phyloP scores from a whole-genome alignment of 345 rosid genomes.

The Eucalyptus grandis region DNA sequence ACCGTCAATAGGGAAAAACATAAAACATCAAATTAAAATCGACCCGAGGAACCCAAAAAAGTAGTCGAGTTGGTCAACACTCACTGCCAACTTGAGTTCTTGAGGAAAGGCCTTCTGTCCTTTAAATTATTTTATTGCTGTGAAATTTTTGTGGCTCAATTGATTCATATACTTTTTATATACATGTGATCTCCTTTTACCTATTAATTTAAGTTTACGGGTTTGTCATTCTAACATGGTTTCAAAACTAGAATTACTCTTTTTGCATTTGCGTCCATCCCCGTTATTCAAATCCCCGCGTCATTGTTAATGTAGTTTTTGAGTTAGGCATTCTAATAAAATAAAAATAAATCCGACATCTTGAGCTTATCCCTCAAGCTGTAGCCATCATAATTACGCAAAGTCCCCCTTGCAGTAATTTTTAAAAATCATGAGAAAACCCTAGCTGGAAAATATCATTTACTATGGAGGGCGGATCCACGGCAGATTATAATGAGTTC shows the following conservation, averaged over 20 bases:
- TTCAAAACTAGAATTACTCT: neutral
- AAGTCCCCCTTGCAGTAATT: neutral
- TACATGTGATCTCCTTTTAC: neutral
- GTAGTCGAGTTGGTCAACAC: neutral
- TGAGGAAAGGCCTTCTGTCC: neutral
- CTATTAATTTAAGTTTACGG: fast-evolving
- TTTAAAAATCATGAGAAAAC: neutral
- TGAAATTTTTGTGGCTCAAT: neutral
- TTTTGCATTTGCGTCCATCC: no score
- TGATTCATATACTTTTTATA: neutral
- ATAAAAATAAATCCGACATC: neutral
- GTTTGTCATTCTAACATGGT: neutral
- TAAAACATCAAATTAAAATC: neutral
- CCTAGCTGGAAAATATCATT: neutral
- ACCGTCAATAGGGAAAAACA: neutral
- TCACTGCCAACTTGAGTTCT: neutral
- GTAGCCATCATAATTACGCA: neutral
- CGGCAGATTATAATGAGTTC: neutral
- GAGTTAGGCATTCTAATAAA: neutral
- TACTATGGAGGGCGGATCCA: neutral
- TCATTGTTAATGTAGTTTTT: neutral
- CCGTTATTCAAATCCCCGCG: fast-evolving
- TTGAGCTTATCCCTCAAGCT: neutral
- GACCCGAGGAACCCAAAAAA: neutral
- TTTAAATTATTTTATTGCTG: neutral